Evolutionary conservation across 2,329 filamentous ascomycete genomes (phyloP), one percentile per base, ranked within the genome.

Genomic region (Leptographium radiaticola): DNA sequence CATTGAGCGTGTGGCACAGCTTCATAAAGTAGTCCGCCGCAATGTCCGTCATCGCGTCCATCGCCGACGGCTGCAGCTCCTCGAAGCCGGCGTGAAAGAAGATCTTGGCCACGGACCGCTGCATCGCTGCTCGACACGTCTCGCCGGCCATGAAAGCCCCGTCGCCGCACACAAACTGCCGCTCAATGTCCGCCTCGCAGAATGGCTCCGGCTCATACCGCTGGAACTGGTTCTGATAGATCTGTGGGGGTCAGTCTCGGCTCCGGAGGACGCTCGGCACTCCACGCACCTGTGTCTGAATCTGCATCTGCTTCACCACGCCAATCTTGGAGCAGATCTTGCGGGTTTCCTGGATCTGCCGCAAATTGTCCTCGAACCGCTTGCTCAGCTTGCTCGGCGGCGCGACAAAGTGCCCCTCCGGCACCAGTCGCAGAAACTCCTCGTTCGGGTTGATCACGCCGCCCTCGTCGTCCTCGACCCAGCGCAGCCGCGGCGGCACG

Each of bases 241-340:
- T 87, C 86, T 93, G 61, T 36, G 49, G 25, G 61, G 25, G 0
- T 55, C 30, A 49, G 57, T 4, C 13, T 4, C 5, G 3, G 9
- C 33, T 8, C 31, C 2, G 5, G n/a, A 20, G n/a, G 6, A 20
- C 16, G 12, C 34, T 10, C 25, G 9, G 25, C 13, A 20, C n/a
- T 12, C 3, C 73, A 65, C 62, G 43, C 79, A 89, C 87, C 79
- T 96, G 93, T 51, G 89, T 88, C 67, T 98, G 93, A 53, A 97
- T 81, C 70, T 98, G 93, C 93, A 98, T 98, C 71, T 98, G 93
- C 72, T 97, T 98, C 66, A 98, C 93, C 57, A 98, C 89, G 49
- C 88, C 85, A 66, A 98, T 95, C 70, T 97, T 98, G 12, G 89
- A 89, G 63, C 89, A 95, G 34, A 98, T 79, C 66, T 96, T 97